A percentile compares a stretch with the other conserved stretches of the same genome.
Evolutionary conservation across 495 filamentous ascomycete species (phyloP).

Genomic region (Lichenothelia convexa): DNA sequence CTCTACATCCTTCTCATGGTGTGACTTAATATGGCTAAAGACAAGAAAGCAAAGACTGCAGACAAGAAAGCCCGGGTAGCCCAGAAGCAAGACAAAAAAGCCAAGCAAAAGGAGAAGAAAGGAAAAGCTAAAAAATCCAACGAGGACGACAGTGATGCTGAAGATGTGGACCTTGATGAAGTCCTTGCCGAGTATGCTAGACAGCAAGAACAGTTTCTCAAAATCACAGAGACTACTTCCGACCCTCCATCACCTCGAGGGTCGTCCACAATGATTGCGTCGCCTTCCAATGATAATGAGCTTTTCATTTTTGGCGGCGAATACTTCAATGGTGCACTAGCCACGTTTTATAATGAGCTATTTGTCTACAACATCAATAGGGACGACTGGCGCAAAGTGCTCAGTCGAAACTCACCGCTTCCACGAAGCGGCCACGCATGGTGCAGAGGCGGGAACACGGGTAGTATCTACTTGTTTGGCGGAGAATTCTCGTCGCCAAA

Average conservation of each 20-base stretch:
- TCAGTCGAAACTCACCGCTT: conserved; percentile 76
- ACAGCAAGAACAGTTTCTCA: conserved; percentile 74
- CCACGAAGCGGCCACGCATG: conserved; percentile 86
- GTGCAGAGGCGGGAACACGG: conserved; percentile 68
- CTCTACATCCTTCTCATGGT: no score
- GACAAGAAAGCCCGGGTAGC: conserved; percentile 43
- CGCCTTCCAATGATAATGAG: conserved; percentile 70
- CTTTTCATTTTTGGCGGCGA: conserved; percentile 83
- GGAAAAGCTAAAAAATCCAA: conserved; percentile 32
- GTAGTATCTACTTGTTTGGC: conserved; percentile 82
- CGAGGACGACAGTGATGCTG: conserved; percentile 56
- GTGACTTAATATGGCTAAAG: no score
- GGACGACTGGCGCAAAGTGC: conserved; percentile 76
- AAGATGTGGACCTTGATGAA: conserved; percentile 90
- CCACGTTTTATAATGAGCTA: conserved; percentile 52
- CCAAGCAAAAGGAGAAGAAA: conserved; percentile 45
- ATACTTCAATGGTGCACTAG: conserved; percentile 44
- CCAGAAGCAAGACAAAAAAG: conserved; percentile 47
- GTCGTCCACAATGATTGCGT: conserved; percentile 63
- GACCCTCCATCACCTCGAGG: conserved; percentile 61
- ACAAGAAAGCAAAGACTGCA: conserved; percentile 39
- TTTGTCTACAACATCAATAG: conserved; percentile 75
- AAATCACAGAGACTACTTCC: conserved; percentile 68
- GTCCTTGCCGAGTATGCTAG: conserved; percentile 78
- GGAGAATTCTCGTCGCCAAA: conserved; percentile 71